phyloP scores from a whole-genome alignment of 78 protist species.

The Dictyostelium capitatum region DNA sequence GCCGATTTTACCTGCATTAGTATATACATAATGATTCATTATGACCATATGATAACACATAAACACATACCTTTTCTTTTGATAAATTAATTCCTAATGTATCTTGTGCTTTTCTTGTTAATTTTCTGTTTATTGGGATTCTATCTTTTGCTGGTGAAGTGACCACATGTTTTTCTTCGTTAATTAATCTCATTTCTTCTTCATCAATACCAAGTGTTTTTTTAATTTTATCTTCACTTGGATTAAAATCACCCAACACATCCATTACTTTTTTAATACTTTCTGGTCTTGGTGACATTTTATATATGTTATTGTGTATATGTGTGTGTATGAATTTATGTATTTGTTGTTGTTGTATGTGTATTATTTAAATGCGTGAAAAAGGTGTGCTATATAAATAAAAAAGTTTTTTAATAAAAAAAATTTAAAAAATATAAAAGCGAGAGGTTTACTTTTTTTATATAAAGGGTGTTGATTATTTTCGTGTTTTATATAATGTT shows the following conservation, averaged over 20 bases:
- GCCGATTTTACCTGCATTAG: too few species aligned
- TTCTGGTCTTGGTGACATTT: slow-evolving; percentile 80
- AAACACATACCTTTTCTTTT: slow-evolving; percentile 76
- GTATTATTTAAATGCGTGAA: too few species aligned
- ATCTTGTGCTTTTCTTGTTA: slow-evolving; percentile 62
- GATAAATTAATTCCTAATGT: slow-evolving; percentile 74
- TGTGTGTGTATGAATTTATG: too few species aligned
- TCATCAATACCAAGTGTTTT: slow-evolving; percentile 69
- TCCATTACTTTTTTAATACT: slow-evolving; percentile 69
- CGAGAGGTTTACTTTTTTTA: too few species aligned
- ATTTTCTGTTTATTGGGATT: slow-evolving; percentile 69
- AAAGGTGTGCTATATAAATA: too few species aligned
- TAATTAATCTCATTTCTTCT: slow-evolving; percentile 46
- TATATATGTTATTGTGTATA: neutral
- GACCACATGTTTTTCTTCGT: slow-evolving; percentile 26
- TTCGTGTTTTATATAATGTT: too few species aligned
- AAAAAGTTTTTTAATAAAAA: too few species aligned
- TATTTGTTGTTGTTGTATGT: too few species aligned
- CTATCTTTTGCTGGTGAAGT: slow-evolving; percentile 53
- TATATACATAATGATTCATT: too few species aligned
- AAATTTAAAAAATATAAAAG: too few species aligned
- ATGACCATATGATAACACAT: too few species aligned
- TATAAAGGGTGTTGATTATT: too few species aligned
- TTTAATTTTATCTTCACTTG: slow-evolving; percentile 68
- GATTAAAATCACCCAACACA: slow-evolving; percentile 72